These are phyloP conservation scores for Syzygium malaccense DNA, from an alignment of 441 rosid species.

Conservation along the genomic window DNA sequence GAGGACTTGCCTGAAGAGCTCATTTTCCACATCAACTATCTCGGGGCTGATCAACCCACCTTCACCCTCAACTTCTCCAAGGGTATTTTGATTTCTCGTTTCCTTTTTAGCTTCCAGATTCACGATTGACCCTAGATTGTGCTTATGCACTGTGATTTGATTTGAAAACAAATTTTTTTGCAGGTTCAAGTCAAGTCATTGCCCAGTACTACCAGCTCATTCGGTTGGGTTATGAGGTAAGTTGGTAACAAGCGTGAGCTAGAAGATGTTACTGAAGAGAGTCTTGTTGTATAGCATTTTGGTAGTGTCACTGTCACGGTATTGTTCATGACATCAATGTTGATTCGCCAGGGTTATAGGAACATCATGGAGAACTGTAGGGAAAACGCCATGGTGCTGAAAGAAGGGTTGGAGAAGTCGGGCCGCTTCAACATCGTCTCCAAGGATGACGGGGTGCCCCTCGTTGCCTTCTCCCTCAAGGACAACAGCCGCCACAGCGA, in stretches of 20 bases:
- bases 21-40: conserved; percentile 87
- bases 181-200: conserved; percentile 88
- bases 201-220: conserved; percentile 91
- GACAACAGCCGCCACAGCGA: conserved; percentile 56
- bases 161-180: neutral
- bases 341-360: conserved; percentile 37
- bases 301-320: neutral
- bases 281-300: neutral
- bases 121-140: neutral
- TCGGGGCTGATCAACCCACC: conserved; percentile 94
- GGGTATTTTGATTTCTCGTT: conserved; percentile 23
- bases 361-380: conserved; percentile 88
- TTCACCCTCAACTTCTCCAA: conserved; percentile 95
- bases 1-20: conserved; percentile 91
- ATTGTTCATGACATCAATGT: neutral
- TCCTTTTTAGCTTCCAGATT: neutral
- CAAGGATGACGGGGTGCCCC: conserved; percentile 76
- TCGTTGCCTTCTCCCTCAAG: conserved; percentile 85
- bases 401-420: conserved; percentile 55
- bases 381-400: conserved; percentile 53
- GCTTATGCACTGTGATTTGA: neutral
- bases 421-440: conserved; percentile 68
- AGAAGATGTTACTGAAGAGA: neutral
- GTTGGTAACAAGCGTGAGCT: neutral
- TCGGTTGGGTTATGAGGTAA: conserved; percentile 71